Evolutionary conservation across 495 filamentous ascomycete genomes (phyloP), one percentile per base, ranked within the genome.

Genomic region (Penicillium lividum): DNA sequence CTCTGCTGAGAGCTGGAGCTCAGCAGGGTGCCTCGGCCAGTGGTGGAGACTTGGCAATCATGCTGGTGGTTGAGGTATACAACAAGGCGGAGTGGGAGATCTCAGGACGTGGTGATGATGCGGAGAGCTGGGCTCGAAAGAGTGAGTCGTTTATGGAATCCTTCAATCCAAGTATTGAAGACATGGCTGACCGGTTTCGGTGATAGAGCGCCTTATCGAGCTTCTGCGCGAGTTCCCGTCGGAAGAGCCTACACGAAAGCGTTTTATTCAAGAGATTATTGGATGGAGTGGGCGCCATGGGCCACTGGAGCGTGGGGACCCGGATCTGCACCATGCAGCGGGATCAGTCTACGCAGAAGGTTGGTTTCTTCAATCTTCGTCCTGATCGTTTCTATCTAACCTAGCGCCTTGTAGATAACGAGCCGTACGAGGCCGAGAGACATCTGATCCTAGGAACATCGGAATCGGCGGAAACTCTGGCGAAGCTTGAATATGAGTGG

Each of bases 281-380:
- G 82, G 84, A 56, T 99, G 94, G 94, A 93, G 91, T 63, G 80
- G 83, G 28, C 89, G 87, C 64, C 86, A 83, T 66, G 92, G 93
- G 58, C 89, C 93, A 42, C 88, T 91, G 67, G 94, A 95, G 45
- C 87, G 91, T 59, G 94, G 94, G 46, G 94, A 99, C 64, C 91
- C 95, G 5, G 95, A 98, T 58, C 78, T 99, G 56, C 94, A 99
- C 69, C 93, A 98, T 75, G 92, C 95, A 50, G 88, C 88, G 22
- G 94, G 94, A 43, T 87, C 85, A 8, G 78, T 98, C 29, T 96
- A 89, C 68, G 92, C 92, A 10, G 90, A 95, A 73, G 85, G 86
- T 87, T 66, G 15, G 71, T 59, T 45, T 5, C 49, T 40, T 13
- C n/a, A 33, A 28, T 34, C 22, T 33, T 33, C 3, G 10, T 27